Evolutionary conservation across 2,329 filamentous ascomycete genomes (phyloP).

Genomic region (Exophiala oligosperma): DNA sequence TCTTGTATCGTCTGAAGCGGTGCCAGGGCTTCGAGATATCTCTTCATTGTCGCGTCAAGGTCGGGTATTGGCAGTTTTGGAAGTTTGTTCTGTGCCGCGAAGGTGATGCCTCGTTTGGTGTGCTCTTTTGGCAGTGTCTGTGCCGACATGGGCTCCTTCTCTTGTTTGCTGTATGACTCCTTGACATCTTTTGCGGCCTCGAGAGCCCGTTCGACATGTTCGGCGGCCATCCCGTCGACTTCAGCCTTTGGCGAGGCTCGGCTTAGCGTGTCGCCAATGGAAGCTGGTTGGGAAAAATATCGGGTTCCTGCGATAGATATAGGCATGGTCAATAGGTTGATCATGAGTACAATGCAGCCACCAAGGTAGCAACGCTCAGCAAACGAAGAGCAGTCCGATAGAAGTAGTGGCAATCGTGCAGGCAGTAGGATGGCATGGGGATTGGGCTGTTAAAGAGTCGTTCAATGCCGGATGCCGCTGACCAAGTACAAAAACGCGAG

Average conservation of each 20-base stretch:
- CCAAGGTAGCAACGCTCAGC: constrained; percentile 74
- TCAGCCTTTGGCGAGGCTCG: constrained; percentile 61
- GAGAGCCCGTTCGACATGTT: constrained; percentile 28
- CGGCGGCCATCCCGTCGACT: constrained; percentile 32
- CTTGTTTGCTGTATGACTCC: constrained; percentile 45
- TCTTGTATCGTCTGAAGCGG: constrained; percentile 81
- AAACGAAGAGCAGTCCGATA: constrained; percentile 86
- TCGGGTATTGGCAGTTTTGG: constrained; percentile 93
- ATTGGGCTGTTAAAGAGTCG: constrained; percentile 21
- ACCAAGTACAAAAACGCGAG: constrained; percentile 1
- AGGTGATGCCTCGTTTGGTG: constrained; percentile 72
- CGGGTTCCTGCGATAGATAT: constrained; percentile 65
- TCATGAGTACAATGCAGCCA: constrained; percentile 75
- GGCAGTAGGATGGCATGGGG: constrained; percentile 74
- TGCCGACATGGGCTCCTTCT: constrained; percentile 47
- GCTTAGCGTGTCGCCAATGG: constrained; percentile 69
- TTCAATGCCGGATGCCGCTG: constrained; percentile 13
- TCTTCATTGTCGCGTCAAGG: constrained; percentile 72
- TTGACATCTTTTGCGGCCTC: constrained; percentile 27
- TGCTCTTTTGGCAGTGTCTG: constrained; percentile 50
- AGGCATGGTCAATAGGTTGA: constrained; percentile 52
- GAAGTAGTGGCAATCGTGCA: constrained; percentile 90
- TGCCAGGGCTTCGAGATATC: constrained; percentile 75
- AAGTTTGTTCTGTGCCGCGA: constrained; percentile 81
- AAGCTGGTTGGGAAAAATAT: constrained; percentile 70